Evolutionary conservation across 2,329 filamentous ascomycete genomes (phyloP).

Genomic region (Trichoderma polysporum): DNA sequence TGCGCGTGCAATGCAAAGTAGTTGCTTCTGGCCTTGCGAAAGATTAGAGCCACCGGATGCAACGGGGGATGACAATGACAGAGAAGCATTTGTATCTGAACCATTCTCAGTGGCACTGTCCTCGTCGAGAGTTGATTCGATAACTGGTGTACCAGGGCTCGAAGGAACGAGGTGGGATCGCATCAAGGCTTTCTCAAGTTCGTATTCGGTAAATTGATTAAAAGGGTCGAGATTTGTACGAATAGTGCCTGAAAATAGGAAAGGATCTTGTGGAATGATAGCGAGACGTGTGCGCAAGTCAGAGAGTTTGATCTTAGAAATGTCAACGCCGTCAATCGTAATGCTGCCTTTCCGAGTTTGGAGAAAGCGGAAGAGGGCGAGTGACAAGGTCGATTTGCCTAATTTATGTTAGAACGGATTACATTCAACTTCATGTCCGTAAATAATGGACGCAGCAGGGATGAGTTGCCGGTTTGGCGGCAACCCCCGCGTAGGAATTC

Average conservation of each 20-base stretch:
- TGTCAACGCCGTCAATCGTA: slow-evolving; percentile 66
- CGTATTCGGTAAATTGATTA: slow-evolving; percentile 60
- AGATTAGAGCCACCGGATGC: slow-evolving; percentile 66
- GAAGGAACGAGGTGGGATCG: slow-evolving; percentile 52
- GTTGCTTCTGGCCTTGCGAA: slow-evolving; percentile 68
- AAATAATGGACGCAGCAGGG: background rate
- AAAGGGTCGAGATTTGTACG: slow-evolving; percentile 72
- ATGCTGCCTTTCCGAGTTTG: slow-evolving; percentile 61
- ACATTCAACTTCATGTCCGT: background rate
- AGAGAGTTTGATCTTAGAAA: slow-evolving; percentile 63
- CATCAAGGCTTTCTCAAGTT: slow-evolving; percentile 62
- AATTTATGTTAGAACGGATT: background rate
- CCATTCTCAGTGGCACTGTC: slow-evolving; percentile 33
- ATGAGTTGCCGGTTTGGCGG: background rate
- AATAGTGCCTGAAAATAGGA: slow-evolving; percentile 72
- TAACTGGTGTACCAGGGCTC: background rate
- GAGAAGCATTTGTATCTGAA: background rate
- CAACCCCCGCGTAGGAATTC: background rate
- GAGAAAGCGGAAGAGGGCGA: slow-evolving; percentile 67
- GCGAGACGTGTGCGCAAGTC: slow-evolving; percentile 65
- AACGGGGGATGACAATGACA: slow-evolving; percentile 38
- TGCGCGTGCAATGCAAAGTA: slow-evolving; percentile 53
- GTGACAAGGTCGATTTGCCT: slow-evolving; percentile 13
- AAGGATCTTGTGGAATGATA: slow-evolving; percentile 70
- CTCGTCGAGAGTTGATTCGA: background rate